Base-by-base conservation (phyloP, 306 rosid species). In the Quillaja saponaria region DNA sequence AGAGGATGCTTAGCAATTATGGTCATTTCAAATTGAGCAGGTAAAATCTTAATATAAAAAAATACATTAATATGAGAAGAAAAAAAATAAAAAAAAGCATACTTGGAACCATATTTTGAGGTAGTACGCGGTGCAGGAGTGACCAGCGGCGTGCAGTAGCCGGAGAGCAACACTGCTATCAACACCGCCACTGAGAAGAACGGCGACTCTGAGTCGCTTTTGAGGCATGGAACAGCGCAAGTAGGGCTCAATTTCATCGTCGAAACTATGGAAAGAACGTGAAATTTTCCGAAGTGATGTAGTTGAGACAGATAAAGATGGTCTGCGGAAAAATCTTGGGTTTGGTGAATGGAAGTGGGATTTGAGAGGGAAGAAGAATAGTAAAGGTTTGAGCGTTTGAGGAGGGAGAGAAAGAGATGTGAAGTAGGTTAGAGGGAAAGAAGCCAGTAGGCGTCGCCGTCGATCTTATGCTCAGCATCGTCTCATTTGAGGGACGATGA, bases 81-180 rank as follows among this genome's bases (percentile, higher is more conserved):
- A n/a, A n/a, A n/a, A n/a, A n/a, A n/a, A n/a, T n/a, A n/a, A n/a
- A n/a, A n/a, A n/a, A n/a, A n/a, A n/a, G 18, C 68, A 6, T 71
- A 88, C 96, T 78, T 88, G 98, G 73, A 92, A 92, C 96, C 96
- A 88, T 40, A 92, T 92, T 70, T 86, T 88, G 68, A 88, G 95
- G 69, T 86, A 92, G 82, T 88, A 86, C 58, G 95, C 96, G 38
- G 87, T 81, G 75, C 98, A 92, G 34, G 86, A 80, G 66, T 92
- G 96, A 5, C 96, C 95, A 13, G 90, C 90, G 17, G 96, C 90
- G 21, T 84, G 94, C 47, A 86, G 96, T 6, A 92, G 81, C 13
- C 87, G 89, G 69, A 92, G 95, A 41, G 96, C 95, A 34, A 88
- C 94, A 66, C 96, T 88, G 80, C 96, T 92, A 55, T 92, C 96